phyloP scores from a whole-genome alignment of 495 filamentous ascomycete genomes.

The Mytilinidion resinicola region DNA sequence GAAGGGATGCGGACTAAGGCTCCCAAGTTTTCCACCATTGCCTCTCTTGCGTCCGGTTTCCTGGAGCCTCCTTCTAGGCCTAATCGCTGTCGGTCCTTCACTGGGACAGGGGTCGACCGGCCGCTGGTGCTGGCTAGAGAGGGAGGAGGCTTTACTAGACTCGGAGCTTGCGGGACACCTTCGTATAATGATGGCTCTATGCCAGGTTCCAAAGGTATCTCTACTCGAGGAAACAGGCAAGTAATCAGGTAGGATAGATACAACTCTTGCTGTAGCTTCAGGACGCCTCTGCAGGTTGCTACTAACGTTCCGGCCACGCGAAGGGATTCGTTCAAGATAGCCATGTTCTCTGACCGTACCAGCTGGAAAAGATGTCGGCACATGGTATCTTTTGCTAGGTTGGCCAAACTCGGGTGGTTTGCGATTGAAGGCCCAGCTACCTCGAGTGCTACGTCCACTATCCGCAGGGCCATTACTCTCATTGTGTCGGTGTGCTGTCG shows the following conservation, averaged over 20 bases:
- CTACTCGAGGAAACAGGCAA: constrained; percentile 84
- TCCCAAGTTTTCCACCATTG: constrained; percentile 96
- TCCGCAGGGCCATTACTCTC: constrained; percentile 92
- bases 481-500: constrained; percentile 87
- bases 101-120: constrained; percentile 82
- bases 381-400: constrained; percentile 83
- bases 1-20: constrained; percentile 84
- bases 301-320: constrained; percentile 87
- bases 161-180: constrained; percentile 86
- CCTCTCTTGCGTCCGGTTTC: constrained; percentile 90
- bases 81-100: constrained; percentile 88
- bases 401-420: constrained; percentile 82
- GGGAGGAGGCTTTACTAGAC: constrained; percentile 72
- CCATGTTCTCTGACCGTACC: constrained; percentile 91
- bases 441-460: constrained; percentile 95
- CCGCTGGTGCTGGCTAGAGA: constrained; percentile 73
- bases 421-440: constrained; percentile 95
- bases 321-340: constrained; percentile 83
- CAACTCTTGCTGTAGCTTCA: constrained; percentile 96
- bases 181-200: constrained; percentile 91
- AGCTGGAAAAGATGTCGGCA: constrained; percentile 95
- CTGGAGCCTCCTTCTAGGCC: constrained; percentile 88
- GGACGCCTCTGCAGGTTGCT: constrained; percentile 81
- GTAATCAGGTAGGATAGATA: constrained; percentile 92
- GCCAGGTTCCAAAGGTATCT: constrained; percentile 82